These are phyloP conservation scores for Colletotrichum salicis DNA, from an alignment of 2,329 filamentous ascomycete species.

Conservation along the genomic window DNA sequence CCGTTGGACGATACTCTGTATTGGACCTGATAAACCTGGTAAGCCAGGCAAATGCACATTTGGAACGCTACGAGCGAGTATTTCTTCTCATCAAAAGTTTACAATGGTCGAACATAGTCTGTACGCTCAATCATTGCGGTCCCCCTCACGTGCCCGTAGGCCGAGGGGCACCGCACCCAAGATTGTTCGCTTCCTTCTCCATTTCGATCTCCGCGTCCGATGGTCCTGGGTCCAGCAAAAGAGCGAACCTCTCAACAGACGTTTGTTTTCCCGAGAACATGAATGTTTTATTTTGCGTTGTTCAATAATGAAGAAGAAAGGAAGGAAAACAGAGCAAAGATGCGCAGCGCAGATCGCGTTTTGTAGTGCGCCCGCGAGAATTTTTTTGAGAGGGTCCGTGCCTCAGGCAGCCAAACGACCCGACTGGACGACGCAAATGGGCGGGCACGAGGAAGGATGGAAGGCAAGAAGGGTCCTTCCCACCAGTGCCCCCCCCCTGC, in stretches of 20 bases:
- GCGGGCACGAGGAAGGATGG: too few relatives aligned
- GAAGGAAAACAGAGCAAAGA: conserved; percentile 40
- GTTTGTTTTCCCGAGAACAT: conserved; percentile 42
- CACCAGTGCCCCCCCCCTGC: neutral
- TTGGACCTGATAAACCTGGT: conserved; percentile 19
- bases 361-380: conserved; percentile 23
- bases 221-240: conserved; percentile 59
- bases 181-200: conserved; percentile 67
- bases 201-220: conserved; percentile 58
- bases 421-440: neutral
- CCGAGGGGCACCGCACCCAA: conserved; percentile 68
- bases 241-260: conserved; percentile 59
- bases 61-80: too few relatives aligned
- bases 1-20: too few relatives aligned
- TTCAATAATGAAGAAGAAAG: conserved; percentile 51
- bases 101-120: conserved; percentile 46
- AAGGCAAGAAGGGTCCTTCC: conserved; percentile 13
- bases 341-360: neutral
- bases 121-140: conserved; percentile 71
- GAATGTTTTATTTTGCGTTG: conserved; percentile 60
- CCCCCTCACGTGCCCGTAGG: conserved; percentile 59
- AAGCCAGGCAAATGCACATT: neutral
- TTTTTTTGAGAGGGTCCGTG: neutral
- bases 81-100: neutral
- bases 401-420: conserved; percentile 12